Percentiles rank a stretch among this genome's conserved stretches.
phyloP scores from a whole-genome alignment of 805 yeast species.

The Torulaspora delbrueckii region DNA sequence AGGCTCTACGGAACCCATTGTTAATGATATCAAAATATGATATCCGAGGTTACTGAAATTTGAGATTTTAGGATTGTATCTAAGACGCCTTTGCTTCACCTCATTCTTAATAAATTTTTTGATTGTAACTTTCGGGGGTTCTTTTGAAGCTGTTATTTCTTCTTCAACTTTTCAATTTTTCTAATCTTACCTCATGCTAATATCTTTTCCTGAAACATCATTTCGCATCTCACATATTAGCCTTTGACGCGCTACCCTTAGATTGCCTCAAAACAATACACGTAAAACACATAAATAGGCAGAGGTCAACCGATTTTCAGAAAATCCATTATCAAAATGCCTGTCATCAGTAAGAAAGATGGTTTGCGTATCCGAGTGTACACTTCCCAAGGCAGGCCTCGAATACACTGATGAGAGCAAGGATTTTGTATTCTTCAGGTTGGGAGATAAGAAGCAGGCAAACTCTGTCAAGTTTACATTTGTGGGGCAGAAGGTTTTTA shows the following conservation, averaged over 20 bases:
- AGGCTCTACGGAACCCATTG: no score
- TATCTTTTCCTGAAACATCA: constrained; percentile 4
- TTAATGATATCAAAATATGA: no score
- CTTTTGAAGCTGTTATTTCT: not conserved
- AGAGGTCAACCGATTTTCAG: not conserved
- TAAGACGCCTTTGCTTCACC: not conserved
- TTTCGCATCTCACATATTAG: not conserved
- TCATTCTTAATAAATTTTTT: no score
- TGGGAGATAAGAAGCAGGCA: constrained; percentile 3
- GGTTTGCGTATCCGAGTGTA: constrained; percentile 7
- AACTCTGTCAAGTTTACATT: constrained; percentile 7
- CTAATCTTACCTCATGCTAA: not conserved
- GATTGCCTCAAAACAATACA: constrained; percentile 1
- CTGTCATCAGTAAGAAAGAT: not conserved
- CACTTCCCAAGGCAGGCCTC: constrained; percentile 2
- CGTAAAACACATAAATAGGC: not conserved
- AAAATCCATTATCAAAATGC: not conserved
- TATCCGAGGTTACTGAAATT: not conserved
- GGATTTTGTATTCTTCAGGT: constrained; percentile 10
- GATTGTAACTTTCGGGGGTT: no score
- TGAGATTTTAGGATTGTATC: not conserved
- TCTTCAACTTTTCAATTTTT: not conserved
- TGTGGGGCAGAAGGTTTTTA: constrained; percentile 10
- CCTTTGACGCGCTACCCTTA: constrained; percentile 4
- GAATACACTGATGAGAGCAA: not conserved